These are phyloP conservation scores for Kwoniella dendrophila DNA, from an alignment of 768 basidiomycete genomes.

Conservation along the genomic window DNA sequence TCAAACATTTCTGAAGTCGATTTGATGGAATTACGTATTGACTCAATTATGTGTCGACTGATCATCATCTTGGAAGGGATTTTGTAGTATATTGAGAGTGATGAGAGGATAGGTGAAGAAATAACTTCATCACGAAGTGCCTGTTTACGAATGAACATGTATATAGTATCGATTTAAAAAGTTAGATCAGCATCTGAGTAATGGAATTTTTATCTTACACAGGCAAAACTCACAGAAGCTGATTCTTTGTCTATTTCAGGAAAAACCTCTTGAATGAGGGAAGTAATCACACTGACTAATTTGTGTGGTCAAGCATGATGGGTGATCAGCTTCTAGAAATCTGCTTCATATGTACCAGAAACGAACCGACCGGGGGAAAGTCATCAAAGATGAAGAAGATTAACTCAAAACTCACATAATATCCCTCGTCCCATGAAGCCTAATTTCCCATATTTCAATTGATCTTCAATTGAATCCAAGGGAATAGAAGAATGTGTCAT, in stretches of 20 bases:
- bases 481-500: constrained; percentile 2
- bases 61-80: neutral
- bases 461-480: neutral
- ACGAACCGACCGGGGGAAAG: neutral
- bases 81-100: neutral
- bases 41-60: neutral
- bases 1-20: constrained; percentile 10
- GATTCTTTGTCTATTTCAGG: constrained; percentile 1
- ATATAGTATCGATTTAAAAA: neutral
- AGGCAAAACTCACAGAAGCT: neutral
- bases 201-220: no score
- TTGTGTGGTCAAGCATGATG: no score
- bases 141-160: neutral
- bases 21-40: constrained; percentile 5
- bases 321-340: neutral
- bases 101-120: constrained; percentile 4
- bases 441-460: constrained; percentile 4
- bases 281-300: constrained; percentile 6
- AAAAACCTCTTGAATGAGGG: neutral
- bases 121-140: neutral
- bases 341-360: neutral
- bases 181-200: neutral
- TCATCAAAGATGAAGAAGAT: neutral
- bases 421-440: constrained; percentile 9
- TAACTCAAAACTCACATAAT: constrained; percentile 6